Conservation (phyloP, 129 eudicot species). For the Gnaphalium uliginosum region DNA sequence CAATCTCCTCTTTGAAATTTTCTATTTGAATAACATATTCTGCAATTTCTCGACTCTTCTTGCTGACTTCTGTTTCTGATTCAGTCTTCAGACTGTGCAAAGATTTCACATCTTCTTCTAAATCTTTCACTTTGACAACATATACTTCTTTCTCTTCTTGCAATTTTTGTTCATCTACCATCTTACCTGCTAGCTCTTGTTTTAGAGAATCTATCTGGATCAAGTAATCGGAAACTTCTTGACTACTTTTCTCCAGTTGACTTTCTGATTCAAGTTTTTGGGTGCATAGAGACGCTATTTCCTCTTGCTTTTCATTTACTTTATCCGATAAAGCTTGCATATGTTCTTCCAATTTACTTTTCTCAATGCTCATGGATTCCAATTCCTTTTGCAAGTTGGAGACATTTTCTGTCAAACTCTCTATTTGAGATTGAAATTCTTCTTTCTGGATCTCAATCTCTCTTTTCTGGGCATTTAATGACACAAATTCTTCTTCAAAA, state of each 20-base stretch:
- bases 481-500: conserved; percentile 59
- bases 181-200: conserved; percentile 54
- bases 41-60: conserved; percentile 39
- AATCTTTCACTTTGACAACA: conserved; percentile 21
- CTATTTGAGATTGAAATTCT: conserved; percentile 41
- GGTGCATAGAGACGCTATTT: conserved; percentile 45
- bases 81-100: conserved; percentile 35
- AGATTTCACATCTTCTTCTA: conserved; percentile 42
- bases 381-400: conserved; percentile 45
- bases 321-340: conserved; percentile 35
- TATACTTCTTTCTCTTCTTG: conserved; percentile 55
- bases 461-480: conserved; percentile 46
- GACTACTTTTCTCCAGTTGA: conserved; percentile 44
- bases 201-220: conserved; percentile 55
- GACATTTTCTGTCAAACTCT: conserved; percentile 45
- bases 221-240: conserved; percentile 50
- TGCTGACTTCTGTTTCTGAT: conserved; percentile 42
- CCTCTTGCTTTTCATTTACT: conserved; percentile 51
- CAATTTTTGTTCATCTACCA: conserved; percentile 43
- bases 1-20: conserved; percentile 50
- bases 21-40: conserved; percentile 47
- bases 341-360: conserved; percentile 48
- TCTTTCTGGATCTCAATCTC: conserved; percentile 69
- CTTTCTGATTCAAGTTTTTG: conserved; percentile 49
- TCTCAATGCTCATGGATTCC: conserved; percentile 43